These are phyloP conservation scores for Phytophthora cryptogea DNA, from an alignment of 352 stramenopile genomes.

Conservation along the genomic window DNA sequence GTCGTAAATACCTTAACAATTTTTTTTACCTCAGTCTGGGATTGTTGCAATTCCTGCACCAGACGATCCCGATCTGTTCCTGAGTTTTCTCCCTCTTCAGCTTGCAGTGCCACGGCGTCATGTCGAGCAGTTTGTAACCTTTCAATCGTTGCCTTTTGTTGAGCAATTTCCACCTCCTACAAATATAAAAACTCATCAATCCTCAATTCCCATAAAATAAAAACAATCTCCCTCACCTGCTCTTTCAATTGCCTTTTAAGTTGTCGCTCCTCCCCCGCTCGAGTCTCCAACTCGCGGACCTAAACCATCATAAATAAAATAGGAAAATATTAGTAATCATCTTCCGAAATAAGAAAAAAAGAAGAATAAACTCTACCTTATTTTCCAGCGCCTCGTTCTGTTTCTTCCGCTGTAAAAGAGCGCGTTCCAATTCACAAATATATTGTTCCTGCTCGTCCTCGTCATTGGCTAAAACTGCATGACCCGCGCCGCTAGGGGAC, in stretches of 20 bases:
- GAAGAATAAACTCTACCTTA: constrained; percentile 28
- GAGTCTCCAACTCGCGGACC: constrained; percentile 20
- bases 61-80: constrained; percentile 29
- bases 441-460: constrained; percentile 81
- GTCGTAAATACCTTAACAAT: not conserved
- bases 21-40: constrained; percentile 50
- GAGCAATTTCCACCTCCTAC: constrained; percentile 27
- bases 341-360: constrained; percentile 5
- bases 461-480: constrained; percentile 20
- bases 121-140: constrained; percentile 18
- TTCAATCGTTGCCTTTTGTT: constrained; percentile 28
- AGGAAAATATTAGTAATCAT: constrained; percentile 9
- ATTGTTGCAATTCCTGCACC: constrained; percentile 51
- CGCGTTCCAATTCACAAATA: constrained; percentile 76
- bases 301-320: constrained; percentile 3
- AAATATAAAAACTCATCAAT: constrained; percentile 6
- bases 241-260: constrained; percentile 25
- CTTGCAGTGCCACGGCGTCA: constrained; percentile 6
- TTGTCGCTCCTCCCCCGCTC: constrained; percentile 9
- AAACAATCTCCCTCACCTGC: constrained; percentile 14
- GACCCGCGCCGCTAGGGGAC: not conserved
- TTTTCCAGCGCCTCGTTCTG: constrained; percentile 64
- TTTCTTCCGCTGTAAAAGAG: constrained; percentile 77
- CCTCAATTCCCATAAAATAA: not conserved
- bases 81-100: constrained; percentile 11